phyloP scores from a whole-genome alignment of 1,284 basidiomycete genomes.

The Ganoderma lingzhi region DNA sequence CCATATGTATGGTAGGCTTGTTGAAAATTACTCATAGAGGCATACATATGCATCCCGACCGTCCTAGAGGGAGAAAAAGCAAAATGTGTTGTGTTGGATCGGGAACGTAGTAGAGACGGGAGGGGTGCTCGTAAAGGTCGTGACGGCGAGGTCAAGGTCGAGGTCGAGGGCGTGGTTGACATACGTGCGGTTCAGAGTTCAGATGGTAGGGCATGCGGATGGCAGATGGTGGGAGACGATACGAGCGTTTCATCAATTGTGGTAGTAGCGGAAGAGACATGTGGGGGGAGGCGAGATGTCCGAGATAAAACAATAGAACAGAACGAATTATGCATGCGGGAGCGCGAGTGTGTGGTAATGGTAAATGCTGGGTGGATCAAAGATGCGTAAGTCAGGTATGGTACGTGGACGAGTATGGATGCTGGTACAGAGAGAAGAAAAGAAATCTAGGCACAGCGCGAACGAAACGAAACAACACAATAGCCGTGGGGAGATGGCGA shows the following conservation, averaged over 20 bases:
- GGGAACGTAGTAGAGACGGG: background rate
- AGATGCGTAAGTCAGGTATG: slow-evolving; percentile 14
- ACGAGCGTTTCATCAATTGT: slow-evolving; percentile 8
- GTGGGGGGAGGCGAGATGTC: slow-evolving; percentile 3
- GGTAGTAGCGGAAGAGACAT: slow-evolving; percentile 10
- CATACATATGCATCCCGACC: background rate
- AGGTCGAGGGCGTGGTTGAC: background rate
- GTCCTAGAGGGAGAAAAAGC: background rate
- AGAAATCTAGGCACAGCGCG: background rate
- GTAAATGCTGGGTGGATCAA: slow-evolving; percentile 11
- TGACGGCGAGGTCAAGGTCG: background rate
- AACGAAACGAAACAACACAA: background rate
- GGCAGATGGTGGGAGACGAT: background rate
- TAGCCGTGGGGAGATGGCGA: background rate
- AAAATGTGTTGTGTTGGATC: background rate
- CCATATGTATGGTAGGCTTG: slow-evolving; percentile 6
- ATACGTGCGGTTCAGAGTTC: slow-evolving; percentile 1
- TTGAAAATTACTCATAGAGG: background rate
- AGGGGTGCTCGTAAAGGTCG: slow-evolving; percentile 1
- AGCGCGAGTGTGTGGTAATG: slow-evolving; percentile 6
- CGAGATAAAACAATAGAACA: slow-evolving; percentile 4
- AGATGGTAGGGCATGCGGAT: background rate
- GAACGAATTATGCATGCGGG: slow-evolving; percentile 9
- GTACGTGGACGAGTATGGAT: slow-evolving; percentile 1
- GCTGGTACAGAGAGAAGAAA: background rate